Base-by-base conservation (phyloP, 2,329 filamentous ascomycete genomes). In the Simplicillium aogashimaense region DNA sequence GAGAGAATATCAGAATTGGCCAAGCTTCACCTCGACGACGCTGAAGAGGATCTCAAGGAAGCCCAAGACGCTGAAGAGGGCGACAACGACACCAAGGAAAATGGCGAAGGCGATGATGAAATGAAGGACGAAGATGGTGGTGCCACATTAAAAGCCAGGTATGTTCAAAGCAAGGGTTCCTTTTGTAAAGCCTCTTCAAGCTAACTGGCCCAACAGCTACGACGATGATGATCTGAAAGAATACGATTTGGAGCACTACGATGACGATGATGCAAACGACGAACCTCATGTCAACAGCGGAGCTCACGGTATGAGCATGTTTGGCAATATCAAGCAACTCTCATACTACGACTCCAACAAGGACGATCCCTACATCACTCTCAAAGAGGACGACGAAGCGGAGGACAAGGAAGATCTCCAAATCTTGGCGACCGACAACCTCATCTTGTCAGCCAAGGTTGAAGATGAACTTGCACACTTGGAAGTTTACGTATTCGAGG, bases 401-500 rank as follows among this genome's bases (percentile, higher is more conserved):
- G 83, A 88, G 14, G 83, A 94, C 28, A 86, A 94, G 41, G 92
- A 97, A 65, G 90, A 98, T 52, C 73, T 98, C 41, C 89, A 98
- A 63, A 85, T 98, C 48, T 65, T 97, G 48, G 80, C 86, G 3
- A 92, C 86, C 13, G 92, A 98, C 65, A 98, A 97, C 59, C 70
- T 98, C 44, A 74, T 98, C 29, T 70, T 98, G 36, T 86, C 90
- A 10, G 89, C 88, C 48, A 90, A 95, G 66, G 83, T 97, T 38
- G 92, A 98, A 63, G 92, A 98, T 53, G 92, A 98, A 59, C 81
- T 98, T 45, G 90, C 92, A 14, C 90, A 97, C 62, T 72, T 98
- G 18, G 92, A 98, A 61, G 84, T 97, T 15, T 95, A 97, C 56
- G 88, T 98, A 20, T 98, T 97, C 64, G 92, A 98, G 62, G 92